Evolutionary conservation across 2,329 filamentous ascomycete species (phyloP).

Genomic region (Clonostachys rosea): DNA sequence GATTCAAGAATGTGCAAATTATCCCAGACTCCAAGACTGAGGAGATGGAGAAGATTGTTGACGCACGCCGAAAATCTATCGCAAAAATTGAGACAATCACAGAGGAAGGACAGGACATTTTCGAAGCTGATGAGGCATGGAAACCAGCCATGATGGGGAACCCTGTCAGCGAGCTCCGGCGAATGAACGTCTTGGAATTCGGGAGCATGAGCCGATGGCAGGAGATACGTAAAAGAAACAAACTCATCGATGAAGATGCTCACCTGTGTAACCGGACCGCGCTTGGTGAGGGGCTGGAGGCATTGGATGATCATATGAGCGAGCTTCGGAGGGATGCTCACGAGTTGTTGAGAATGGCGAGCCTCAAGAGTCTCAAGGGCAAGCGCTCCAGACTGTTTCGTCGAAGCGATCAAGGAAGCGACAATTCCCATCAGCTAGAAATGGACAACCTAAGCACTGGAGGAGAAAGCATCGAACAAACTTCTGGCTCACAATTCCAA

Average conservation of each 20-base stretch:
- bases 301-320: slow-evolving; percentile 23
- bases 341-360: not conserved
- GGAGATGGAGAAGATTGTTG: slow-evolving; percentile 48
- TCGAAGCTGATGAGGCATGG: slow-evolving; percentile 57
- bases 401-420: too few relatives aligned
- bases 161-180: slow-evolving; percentile 61
- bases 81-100: slow-evolving; percentile 13
- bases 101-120: slow-evolving; percentile 26
- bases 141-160: slow-evolving; percentile 68
- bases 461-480: too few relatives aligned
- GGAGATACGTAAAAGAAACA: slow-evolving; percentile 62
- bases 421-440: too few relatives aligned
- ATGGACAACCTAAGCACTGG: too few relatives aligned
- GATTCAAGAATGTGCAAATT: slow-evolving; percentile 64
- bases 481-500: too few relatives aligned
- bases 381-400: too few relatives aligned
- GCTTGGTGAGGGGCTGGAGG: slow-evolving; percentile 25
- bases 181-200: slow-evolving; percentile 68
- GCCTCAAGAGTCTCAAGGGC: not conserved
- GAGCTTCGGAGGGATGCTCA: slow-evolving; percentile 14
- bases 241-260: slow-evolving; percentile 41
- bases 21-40: slow-evolving; percentile 56
- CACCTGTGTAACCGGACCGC: slow-evolving; percentile 26
- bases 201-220: slow-evolving; percentile 66
- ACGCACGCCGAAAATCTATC: slow-evolving; percentile 40